These are phyloP conservation scores for Acer saccharum DNA, from an alignment of 345 rosid species.

Conservation along the genomic window DNA sequence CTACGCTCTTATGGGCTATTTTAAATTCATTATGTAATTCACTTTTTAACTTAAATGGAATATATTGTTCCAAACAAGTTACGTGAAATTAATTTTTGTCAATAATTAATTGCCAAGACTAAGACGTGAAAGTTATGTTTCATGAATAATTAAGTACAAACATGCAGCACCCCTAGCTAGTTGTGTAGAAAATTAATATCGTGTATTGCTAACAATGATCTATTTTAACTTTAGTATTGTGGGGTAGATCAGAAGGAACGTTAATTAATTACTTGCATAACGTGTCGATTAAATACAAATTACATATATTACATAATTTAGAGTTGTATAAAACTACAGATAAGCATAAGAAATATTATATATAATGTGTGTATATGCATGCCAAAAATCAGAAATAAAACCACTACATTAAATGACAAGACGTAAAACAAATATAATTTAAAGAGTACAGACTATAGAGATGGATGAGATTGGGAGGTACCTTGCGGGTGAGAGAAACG, in stretches of 20 bases:
- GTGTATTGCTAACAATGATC: no score
- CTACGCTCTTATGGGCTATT: no score
- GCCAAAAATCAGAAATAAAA: background rate
- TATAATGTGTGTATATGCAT: background rate
- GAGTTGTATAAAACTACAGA: background rate
- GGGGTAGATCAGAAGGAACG: background rate
- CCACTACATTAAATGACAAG: background rate
- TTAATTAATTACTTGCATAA: no score
- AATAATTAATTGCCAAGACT: no score
- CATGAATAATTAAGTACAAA: background rate
- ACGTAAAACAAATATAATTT: background rate
- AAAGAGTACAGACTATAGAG: no score
- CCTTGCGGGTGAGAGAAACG: constrained; percentile 95
- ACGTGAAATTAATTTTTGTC: background rate
- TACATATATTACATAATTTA: no score
- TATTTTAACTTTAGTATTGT: background rate
- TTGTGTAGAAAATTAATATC: no score
- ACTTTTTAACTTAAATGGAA: background rate
- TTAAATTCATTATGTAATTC: background rate
- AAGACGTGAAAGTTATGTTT: background rate
- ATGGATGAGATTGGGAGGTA: constrained; percentile 16
- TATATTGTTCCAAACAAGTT: background rate
- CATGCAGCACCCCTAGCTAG: background rate
- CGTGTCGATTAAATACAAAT: background rate
- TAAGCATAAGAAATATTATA: background rate